phyloP scores from a whole-genome alignment of 75 land plant species.

The Pinus taeda region DNA sequence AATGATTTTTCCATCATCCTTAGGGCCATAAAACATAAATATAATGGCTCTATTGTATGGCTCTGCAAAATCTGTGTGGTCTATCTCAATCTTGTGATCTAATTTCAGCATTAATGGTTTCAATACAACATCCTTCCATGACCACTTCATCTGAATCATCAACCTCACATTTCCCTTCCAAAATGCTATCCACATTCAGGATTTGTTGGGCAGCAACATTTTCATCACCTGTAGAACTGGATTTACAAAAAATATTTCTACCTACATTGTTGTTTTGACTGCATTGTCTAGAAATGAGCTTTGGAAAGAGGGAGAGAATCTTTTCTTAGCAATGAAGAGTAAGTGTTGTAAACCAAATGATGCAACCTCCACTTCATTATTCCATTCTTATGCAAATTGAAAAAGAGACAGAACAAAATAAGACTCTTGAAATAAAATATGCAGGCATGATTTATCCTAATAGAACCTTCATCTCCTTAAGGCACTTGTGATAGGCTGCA shows the following conservation, averaged over 20 bases:
- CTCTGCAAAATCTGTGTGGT: too few relatives aligned
- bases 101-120: too few relatives aligned
- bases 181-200: too few relatives aligned
- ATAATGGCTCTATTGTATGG: too few relatives aligned
- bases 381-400: constrained; percentile 80
- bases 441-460: constrained; percentile 39
- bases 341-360: constrained; percentile 72
- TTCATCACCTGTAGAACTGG: too few relatives aligned
- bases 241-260: constrained; percentile 39
- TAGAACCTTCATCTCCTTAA: constrained; percentile 29
- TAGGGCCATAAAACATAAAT: too few relatives aligned
- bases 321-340: constrained; percentile 70
- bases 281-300: constrained; percentile 79
- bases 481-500: constrained; percentile 64
- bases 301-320: constrained; percentile 79
- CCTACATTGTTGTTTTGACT: constrained; percentile 82
- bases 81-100: too few relatives aligned
- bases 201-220: too few relatives aligned
- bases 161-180: too few relatives aligned
- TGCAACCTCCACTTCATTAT: constrained; percentile 61
- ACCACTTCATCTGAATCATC: too few relatives aligned
- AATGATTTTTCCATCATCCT: too few relatives aligned
- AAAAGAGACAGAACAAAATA: constrained; percentile 39
- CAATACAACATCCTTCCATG: too few relatives aligned
- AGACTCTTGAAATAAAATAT: constrained; percentile 48